Conservation (phyloP, 345 rosid genomes). For the Clarkia xantiana region DNA sequence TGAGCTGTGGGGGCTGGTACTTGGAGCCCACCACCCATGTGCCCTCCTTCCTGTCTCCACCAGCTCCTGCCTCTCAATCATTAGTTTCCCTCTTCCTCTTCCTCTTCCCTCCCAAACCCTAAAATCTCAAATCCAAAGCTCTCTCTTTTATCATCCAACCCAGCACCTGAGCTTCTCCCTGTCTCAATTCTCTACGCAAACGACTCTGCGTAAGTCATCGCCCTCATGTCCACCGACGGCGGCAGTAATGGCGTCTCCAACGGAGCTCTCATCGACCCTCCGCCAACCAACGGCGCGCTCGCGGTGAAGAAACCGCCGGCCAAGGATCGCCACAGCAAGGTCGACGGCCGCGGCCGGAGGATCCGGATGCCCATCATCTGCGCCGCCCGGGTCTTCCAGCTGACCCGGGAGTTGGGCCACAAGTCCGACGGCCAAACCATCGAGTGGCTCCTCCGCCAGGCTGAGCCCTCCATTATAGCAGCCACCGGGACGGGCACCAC, state of each 20-base stretch:
- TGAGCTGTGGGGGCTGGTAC: conserved; percentile 39
- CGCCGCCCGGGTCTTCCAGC: conserved; percentile 96
- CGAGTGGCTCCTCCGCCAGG: conserved; percentile 99
- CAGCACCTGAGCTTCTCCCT: background rate
- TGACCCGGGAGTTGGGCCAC: conserved; percentile 94
- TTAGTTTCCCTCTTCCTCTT: conserved; percentile 27
- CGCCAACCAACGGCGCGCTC: conserved; percentile 32
- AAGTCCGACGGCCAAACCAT: conserved; percentile 98
- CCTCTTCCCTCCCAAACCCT: conserved; percentile 11
- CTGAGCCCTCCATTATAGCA: conserved; percentile 95
- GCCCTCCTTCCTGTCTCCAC: conserved; percentile 98
- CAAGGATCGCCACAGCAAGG: conserved; percentile 95
- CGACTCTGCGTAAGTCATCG: background rate
- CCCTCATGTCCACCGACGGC: background rate
- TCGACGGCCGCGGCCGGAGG: conserved; percentile 88
- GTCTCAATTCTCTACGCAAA: conserved; percentile 1
- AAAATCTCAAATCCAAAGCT: conserved; percentile 9
- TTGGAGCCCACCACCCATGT: conserved; percentile 93
- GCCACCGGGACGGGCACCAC: conserved; percentile 97
- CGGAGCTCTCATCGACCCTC: conserved; percentile 42
- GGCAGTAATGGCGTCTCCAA: conserved; percentile 20
- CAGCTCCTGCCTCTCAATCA: conserved; percentile 97
- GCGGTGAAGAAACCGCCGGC: conserved; percentile 78
- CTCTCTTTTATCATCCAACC: background rate
- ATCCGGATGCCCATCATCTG: conserved; percentile 99